Evolutionary conservation across 345 rosid species (phyloP), one percentile per base, ranked within the genome.

Genomic region (Bretschneidera sinensis): DNA sequence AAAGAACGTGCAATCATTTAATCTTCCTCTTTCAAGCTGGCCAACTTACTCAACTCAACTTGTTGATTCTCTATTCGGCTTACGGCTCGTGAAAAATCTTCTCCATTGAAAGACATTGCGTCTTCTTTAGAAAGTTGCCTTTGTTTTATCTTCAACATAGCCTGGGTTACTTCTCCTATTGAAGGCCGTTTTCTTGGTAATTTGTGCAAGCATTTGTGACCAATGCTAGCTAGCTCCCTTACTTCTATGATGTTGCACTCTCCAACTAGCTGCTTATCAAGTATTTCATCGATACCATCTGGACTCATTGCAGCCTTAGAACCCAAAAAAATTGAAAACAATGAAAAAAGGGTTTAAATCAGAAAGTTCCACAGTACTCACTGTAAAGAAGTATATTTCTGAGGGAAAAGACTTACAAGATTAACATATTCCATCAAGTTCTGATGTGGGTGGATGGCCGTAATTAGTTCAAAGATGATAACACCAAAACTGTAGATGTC

Each of bases 371-470:
- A n/a, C 28, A 33, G 17, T 1, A 24, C 21, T 13, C 16, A 19
- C 45, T 20, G 23, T 48, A 23, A 39, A 25, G 45, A 57, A 6
- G 52, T 18, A 9, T 14, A 49, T 31, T 15, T 4, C 17, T 34
- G 28, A 31, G 25, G 25, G 5, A 50, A 35, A 48, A 33, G 8
- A 73, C 89, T 78, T 76, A 94, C 99, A 17, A 94, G 90, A 79
- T 90, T 79, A 43, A 88, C 63, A 58, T 90, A 90, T 72, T 90
- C 99, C 95, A 94, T 85, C 28, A 90, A 77, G 77, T 90, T 90
- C 66, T 94, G 96, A 45, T 88, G 92, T 2, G 99, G 99, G 56
- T 90, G 97, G 53, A 90, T 94, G 45, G 95, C 95, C 13, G 99
- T 88, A 43, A 94, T 83, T 64, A 94, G 96, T 72, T 94, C 97